Percentiles rank a stretch among this genome's conserved stretches.
Conservation (phyloP, 352 stramenopile genomes). For the Phytophthora aleatoria region DNA sequence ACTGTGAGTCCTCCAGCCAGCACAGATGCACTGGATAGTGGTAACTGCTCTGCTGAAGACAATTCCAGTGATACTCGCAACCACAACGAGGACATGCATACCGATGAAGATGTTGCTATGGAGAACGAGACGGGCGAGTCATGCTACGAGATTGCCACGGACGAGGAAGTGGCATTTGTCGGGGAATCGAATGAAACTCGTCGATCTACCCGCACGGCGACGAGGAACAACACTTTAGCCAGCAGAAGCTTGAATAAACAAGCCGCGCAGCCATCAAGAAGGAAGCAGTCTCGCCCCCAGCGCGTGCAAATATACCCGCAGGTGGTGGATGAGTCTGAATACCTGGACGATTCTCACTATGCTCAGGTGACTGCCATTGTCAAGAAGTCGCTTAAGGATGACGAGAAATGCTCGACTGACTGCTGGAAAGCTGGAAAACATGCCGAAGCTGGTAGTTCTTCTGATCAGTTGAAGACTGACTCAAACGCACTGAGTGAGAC, state of each 20-base stretch:
- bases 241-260: constrained; percentile 58
- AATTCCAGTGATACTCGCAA: constrained; percentile 8
- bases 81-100: constrained; percentile 15
- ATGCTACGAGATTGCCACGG: constrained; percentile 22
- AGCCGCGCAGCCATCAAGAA: constrained; percentile 21
- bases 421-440: constrained; percentile 45
- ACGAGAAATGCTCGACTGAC: constrained; percentile 39
- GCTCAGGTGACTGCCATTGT: constrained; percentile 47
- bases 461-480: constrained; percentile 9
- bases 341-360: constrained; percentile 66
- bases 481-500: constrained; percentile 20
- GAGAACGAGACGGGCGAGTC: constrained; percentile 12
- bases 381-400: constrained; percentile 40
- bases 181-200: constrained; percentile 44
- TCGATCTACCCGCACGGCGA: constrained; percentile 61
- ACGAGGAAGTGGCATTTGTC: constrained; percentile 20
- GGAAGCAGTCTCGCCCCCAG: constrained; percentile 24
- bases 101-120: constrained; percentile 20
- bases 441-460: neutral
- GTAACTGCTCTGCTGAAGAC: constrained; percentile 16
- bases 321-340: constrained; percentile 61
- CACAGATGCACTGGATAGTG: constrained; percentile 13
- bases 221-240: constrained; percentile 58
- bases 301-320: constrained; percentile 35
- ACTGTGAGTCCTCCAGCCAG: constrained; percentile 15